Evolutionary conservation across 129 eudicot species (phyloP), one percentile per base, ranked within the genome.

Genomic region (Ambrosia artemisiifolia): DNA sequence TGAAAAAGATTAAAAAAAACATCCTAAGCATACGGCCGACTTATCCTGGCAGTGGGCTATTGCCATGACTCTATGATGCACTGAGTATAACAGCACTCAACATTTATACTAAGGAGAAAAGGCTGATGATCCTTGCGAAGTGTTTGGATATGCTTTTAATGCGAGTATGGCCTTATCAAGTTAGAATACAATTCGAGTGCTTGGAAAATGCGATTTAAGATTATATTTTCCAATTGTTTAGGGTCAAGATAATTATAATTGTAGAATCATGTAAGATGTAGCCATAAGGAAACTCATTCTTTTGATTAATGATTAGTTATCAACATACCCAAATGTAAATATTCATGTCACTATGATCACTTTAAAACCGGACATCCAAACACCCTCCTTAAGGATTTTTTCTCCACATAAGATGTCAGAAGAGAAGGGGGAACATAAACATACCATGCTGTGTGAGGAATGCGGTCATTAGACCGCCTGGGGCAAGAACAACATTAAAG

Each of bases 391-490:
- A 19, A 55, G 13, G 14, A 0, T 13, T 20, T 11, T 55, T 20
- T 55, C 62, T 55, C 62, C 62, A 55, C 62, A 62, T 55, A 19
- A 55, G 14, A 55, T 55, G 34, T 19, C 14, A 40, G 33, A 56
- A 38, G 2, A 7, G 57, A 14, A 12, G 46, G 6, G 6, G 48
- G 34, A 6, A 59, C 17, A 57, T 56, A 40, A 67, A 24, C 81
- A 80, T 94, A 94, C 99, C 99, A 57, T 78, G 96, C 24, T 94
- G 99, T 60, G 97, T 94, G 62, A 94, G 82, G 76, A 94, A 94
- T n/a, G 99, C 99, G 4, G 99, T 94, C 99, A 94, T 94, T 44
- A 94, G 77, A 40, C 96, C 91, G 74, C 99, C 93, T 43, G 99
- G 99, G 54, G 97, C 90, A 40, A 94, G 85, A 72, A 89, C 93